Evolutionary conservation across 345 rosid species (phyloP), one percentile per base, ranked within the genome.

Genomic region (Lepidium sativum): DNA sequence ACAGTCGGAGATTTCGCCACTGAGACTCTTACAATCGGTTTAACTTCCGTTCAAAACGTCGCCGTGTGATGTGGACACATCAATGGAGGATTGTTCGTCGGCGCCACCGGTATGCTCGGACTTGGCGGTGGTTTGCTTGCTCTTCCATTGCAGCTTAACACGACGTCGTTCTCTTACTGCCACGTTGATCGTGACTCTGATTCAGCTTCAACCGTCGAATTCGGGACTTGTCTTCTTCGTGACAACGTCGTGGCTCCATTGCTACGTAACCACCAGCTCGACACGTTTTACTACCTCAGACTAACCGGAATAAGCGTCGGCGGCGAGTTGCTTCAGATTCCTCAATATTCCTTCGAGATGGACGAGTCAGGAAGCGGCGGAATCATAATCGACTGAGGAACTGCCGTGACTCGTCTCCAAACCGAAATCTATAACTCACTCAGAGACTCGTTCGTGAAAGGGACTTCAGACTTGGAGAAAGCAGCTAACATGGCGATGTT

Each of bases 171-270:
- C 52, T 87, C 97, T 0, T 89, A 87, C 51, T 92, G 97, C 61
- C 88, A 89, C 35, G 94, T 89, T 13, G 94, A 92, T 70, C 97
- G 97, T n/a, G 91, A 87, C 78, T 83, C 98, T 2, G 91, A 84
- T 70, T 73, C 88, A 6, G 79, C 78, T 21, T 92, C 98, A 5
- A 89, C 86, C 34, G 86, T 89, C 21, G 92, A 84, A 52, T 87
- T 87, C 66, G 67, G 71, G 2, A 34, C 63, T 0, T 31, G 73
- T 15, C 66, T 85, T 3, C 70, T 89, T 11, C 81, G 69, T 0
- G 78, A 73, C 66, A 82, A 89, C 54, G 77, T 83, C 16, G 75
- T 83, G 7, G 85, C 91, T 51, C 86, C 96, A 54, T 67, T 92
- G 59, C 70, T 87, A 1, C 84, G 91, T 4, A 92, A 87, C 80